phyloP scores from a whole-genome alignment of 2,329 filamentous ascomycete species.

The Myrmaecium sp. region DNA sequence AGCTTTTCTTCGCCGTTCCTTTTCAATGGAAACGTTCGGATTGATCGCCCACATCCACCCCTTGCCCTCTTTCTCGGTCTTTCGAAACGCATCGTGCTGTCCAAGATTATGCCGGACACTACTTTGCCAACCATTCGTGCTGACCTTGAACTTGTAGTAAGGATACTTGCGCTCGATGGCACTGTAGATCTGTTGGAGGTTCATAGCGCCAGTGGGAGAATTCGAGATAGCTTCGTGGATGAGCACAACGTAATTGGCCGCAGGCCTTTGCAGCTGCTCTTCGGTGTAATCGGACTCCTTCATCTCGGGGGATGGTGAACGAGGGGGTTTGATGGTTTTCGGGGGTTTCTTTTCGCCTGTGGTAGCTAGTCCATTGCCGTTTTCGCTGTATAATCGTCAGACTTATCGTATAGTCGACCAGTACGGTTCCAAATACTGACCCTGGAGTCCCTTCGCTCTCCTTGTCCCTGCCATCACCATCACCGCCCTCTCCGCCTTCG shows the following conservation, averaged over 20 bases:
- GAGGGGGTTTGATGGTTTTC: constrained; percentile 30
- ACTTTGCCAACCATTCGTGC: constrained; percentile 48
- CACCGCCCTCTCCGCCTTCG: constrained; percentile 18
- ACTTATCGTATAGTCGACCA: neutral
- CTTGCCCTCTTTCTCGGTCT: constrained; percentile 41
- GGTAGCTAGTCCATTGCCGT: too few relatives aligned
- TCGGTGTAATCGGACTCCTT: constrained; percentile 49
- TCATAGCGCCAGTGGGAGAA: constrained; percentile 38
- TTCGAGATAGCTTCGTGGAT: constrained; percentile 46
- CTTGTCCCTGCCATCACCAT: constrained; percentile 7
- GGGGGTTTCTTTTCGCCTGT: constrained; percentile 29
- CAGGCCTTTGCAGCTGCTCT: constrained; percentile 55
- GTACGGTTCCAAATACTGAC: constrained; percentile 9
- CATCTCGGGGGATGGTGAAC: constrained; percentile 45
- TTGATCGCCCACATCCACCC: constrained; percentile 47
- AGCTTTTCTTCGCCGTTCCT: constrained; percentile 36
- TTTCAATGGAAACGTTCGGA: constrained; percentile 41
- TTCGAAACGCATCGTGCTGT: constrained; percentile 41
- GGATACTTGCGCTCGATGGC: constrained; percentile 46
- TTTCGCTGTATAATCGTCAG: constrained; percentile 11
- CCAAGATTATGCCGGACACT: constrained; percentile 49
- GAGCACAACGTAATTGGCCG: constrained; percentile 44
- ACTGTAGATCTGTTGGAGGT: constrained; percentile 49
- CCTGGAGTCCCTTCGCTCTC: constrained; percentile 13
- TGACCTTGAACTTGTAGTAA: constrained; percentile 42